Evolutionary conservation across 2,329 filamentous ascomycete genomes (phyloP), one percentile per base, ranked within the genome.

Genomic region (Fusarium foetens): DNA sequence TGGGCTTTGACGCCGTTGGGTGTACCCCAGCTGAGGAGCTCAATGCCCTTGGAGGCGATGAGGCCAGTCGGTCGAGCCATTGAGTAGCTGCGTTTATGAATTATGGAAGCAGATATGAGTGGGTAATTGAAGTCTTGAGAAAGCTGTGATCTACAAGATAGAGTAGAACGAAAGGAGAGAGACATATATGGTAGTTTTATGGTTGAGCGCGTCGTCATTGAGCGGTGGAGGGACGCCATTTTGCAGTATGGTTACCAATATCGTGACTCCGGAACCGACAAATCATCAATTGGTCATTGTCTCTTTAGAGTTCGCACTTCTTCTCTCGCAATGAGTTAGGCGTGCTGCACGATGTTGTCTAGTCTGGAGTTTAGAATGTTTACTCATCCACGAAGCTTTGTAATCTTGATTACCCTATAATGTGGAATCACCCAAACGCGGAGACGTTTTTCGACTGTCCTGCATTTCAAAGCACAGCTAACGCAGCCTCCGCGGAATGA

Each of bases 31-130:
- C 89, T 92, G 36, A 92, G 82, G 66, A 91, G 86, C 82, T 92
- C 90, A 67, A 92, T 89, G 80, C 90, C 90, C 57, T 87, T 88
- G 71, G 85, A 88, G 74, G 89, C 89, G 72, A 89, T 87, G 66
- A 90, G 83, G 63, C 89, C 89, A 10, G 85, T 88, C 21, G 80
- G 79, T 62, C 78, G 78, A 45, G 78, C 63, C 79, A 81, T 80
- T 55, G 70, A 67, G 41, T 67, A 64, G 23, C 16, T 60, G n/a
- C 38, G 54, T 9, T 35, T 35, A 16, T 29, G 7, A 7, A 16
- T 12, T 25, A 9, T 48, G n/a, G 4, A 14, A 21, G 31, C 3
- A 10, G 21, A 8, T 46, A 7, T 58, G 21, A 35, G 21, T 55
- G 23, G 5, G 23, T 19, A 33, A 39, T 27, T 29, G 4, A 31